These are phyloP conservation scores for Oryza longistaminata DNA, from an alignment of 176 grass and related monocot species.

Conservation along the genomic window DNA sequence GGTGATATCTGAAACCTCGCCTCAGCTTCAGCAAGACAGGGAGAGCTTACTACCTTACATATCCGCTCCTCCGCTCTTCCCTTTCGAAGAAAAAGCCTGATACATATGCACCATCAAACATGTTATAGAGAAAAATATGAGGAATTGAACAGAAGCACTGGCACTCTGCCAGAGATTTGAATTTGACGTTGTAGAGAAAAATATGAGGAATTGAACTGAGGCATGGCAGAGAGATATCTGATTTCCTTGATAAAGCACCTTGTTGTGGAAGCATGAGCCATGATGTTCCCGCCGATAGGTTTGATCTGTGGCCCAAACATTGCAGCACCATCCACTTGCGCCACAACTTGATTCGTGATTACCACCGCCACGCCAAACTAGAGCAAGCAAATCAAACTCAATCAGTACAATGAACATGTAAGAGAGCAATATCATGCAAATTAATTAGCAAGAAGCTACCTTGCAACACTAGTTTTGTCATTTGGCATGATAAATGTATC, in stretches of 20 bases:
- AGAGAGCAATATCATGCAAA: not conserved
- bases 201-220: not conserved
- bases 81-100: constrained; percentile 69
- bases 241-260: constrained; percentile 41
- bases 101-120: not conserved
- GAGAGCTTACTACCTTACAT: constrained; percentile 71
- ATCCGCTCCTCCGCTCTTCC: constrained; percentile 80
- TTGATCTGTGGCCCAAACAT: constrained; percentile 77
- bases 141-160: not conserved
- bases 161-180: not conserved
- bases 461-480: not conserved
- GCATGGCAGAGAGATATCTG: not conserved
- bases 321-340: constrained; percentile 75
- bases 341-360: constrained; percentile 82
- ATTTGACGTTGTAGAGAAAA: not conserved
- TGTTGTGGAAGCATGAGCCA: constrained; percentile 72
- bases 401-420: constrained; percentile 10
- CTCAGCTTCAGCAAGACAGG: constrained; percentile 67
- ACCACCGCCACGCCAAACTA: constrained; percentile 84
- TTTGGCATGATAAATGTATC: not conserved
- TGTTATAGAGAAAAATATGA: not conserved
- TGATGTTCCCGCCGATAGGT: constrained; percentile 81
- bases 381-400: not conserved
- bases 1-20: constrained; percentile 71
- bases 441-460: not conserved